These are phyloP conservation scores for Gloeopeniophorella convolvens DNA, from an alignment of 768 basidiomycete species.

Conservation along the genomic window DNA sequence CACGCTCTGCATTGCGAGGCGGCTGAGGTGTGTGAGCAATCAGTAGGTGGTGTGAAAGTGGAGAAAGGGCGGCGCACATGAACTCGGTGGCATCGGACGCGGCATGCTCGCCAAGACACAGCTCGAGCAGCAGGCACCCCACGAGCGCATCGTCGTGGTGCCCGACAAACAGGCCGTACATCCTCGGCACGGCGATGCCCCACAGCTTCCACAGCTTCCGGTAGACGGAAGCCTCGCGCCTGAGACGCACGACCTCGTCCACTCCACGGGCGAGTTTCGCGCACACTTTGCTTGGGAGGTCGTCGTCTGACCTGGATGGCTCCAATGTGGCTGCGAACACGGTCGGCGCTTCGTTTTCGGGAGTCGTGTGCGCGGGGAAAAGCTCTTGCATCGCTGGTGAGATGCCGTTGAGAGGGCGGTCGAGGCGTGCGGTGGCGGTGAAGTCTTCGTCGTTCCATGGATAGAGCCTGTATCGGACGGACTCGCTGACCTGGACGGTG, in stretches of 20 bases:
- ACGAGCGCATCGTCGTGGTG: constrained; percentile 2
- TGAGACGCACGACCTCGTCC: constrained; percentile 13
- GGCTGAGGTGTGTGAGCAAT: background rate
- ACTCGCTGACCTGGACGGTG: constrained; percentile 5
- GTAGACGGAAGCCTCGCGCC: constrained; percentile 14
- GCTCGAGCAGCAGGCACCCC: constrained; percentile 12
- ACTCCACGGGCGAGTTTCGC: constrained; percentile 11
- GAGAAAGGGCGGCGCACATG: background rate
- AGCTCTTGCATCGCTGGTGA: background rate
- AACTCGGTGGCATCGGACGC: background rate
- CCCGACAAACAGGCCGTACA: constrained; percentile 14
- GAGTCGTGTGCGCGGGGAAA: background rate
- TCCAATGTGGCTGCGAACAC: constrained; percentile 14
- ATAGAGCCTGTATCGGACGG: constrained; percentile 7
- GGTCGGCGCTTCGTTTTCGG: background rate
- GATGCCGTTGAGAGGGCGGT: constrained; percentile 6
- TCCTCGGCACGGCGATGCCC: constrained; percentile 13
- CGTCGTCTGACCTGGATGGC: background rate
- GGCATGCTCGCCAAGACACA: background rate
- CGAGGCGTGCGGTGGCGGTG: constrained; percentile 3
- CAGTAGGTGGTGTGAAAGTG: background rate
- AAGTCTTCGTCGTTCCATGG: constrained; percentile 10
- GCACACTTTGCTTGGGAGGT: constrained; percentile 7
- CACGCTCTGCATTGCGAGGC: constrained; percentile 10
- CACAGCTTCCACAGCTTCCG: constrained; percentile 11